Conservation (phyloP, 805 yeast genomes). For the Priceomyces carsonii region DNA sequence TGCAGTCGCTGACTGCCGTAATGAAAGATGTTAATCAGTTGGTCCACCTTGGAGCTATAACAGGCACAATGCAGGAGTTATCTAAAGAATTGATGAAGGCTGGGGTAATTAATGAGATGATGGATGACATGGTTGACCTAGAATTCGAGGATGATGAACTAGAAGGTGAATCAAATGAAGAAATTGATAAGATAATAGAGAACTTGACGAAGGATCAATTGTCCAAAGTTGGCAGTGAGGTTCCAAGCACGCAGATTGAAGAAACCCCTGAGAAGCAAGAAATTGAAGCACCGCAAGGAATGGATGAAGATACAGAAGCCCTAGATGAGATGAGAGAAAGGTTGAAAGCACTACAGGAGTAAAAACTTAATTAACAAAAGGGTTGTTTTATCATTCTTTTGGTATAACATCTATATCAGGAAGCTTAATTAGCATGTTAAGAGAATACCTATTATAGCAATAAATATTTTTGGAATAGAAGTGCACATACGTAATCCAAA, state of each 20-base stretch:
- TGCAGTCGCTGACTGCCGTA: conserved; percentile 73
- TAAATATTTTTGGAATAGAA: too few relatives aligned
- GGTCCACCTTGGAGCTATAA: conserved; percentile 75
- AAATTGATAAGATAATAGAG: conserved; percentile 59
- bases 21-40: conserved; percentile 88
- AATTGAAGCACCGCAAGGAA: conserved; percentile 28
- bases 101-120: conserved; percentile 92
- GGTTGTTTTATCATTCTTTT: too few relatives aligned
- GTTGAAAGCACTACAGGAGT: conserved; percentile 71
- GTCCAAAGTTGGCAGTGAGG: conserved; percentile 32
- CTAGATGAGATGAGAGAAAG: conserved; percentile 88
- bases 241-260: conserved; percentile 29
- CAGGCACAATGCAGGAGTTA: conserved; percentile 79
- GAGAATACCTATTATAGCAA: too few relatives aligned
- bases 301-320: conserved; percentile 74
- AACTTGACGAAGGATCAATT: conserved; percentile 41
- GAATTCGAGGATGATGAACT: conserved; percentile 65
- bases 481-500: too few relatives aligned
- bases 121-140: conserved; percentile 81
- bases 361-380: too few relatives aligned
- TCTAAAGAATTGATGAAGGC: conserved; percentile 84
- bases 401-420: too few relatives aligned
- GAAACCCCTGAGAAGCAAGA: conserved; percentile 18
- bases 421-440: too few relatives aligned
- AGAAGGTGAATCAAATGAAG: conserved; percentile 65